Base-by-base conservation (phyloP, 495 filamentous ascomycete species). In the Aspergillus bertholletiae region DNA sequence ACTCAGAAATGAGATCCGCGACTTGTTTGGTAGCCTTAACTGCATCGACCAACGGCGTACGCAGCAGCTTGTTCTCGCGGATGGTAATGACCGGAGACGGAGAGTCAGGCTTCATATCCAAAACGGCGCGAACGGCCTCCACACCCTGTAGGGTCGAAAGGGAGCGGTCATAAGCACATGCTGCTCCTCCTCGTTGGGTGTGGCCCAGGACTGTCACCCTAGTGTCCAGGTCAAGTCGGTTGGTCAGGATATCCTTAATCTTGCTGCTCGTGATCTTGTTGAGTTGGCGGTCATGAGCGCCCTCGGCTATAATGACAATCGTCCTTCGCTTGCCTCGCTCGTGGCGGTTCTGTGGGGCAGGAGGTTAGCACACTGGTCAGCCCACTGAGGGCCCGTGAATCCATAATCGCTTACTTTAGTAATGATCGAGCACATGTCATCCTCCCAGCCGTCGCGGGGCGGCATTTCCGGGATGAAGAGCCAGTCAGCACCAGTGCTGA, bases 381-480 rank as follows among this genome's bases (percentile, higher is more conserved):
- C 37, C 24, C 30, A n/a, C n/a, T n/a, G n/a, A n/a, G n/a, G n/a
- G n/a, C n/a, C n/a, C n/a, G n/a, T n/a, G n/a, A 17, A 28, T 26
- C 20, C 15, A 12, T 5, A 20, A 17, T 13, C 18, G 69, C 79
- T 53, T 64, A 93, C 91, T 75, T 88, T 87, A 37, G 80, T 81
- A 34, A 99, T 86, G 52, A 92, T 82, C 2, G 74, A 64, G 60
- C 86, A 90, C 95, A 99, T 97, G 41, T 95, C 84, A 34, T 89
- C 80, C 65, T 87, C 84, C 95, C 95, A 99, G 58, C 90, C 86
- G 21, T 88, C 84, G 49, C 80, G 78, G 13, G 93, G 89, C 53
- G 95, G 95, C 72, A 91, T 96, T 74, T 99, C 95, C 0, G 95
- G 95, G 45, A 97, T 88, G 70, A 99, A 96, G 43, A 97, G 80